Percentiles rank a stretch among this genome's conserved stretches.
These are phyloP conservation scores for Fraxinus americana DNA, from an alignment of 257 asterid genomes.

Conservation along the genomic window DNA sequence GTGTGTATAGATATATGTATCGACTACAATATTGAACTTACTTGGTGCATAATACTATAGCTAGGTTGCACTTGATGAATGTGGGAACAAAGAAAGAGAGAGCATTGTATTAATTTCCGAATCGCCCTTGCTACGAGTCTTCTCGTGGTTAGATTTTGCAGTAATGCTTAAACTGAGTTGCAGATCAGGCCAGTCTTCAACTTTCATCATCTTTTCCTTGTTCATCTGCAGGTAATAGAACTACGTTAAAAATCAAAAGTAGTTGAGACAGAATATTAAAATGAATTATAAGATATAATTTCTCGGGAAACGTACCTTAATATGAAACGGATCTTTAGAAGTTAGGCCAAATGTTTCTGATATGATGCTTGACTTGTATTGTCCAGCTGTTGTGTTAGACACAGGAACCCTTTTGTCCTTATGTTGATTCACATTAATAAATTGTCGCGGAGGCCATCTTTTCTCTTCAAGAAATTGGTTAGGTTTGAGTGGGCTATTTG, in stretches of 20 bases:
- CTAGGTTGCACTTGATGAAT: conserved; percentile 30
- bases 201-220: conserved; percentile 29
- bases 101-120: conserved; percentile 72
- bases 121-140: conserved; percentile 35
- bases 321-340: conserved; percentile 29
- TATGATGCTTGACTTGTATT: conserved; percentile 22
- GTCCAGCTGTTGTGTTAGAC: conserved; percentile 28
- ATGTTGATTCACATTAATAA: conserved; percentile 31
- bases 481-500: conserved; percentile 41
- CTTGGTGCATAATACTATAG: neutral
- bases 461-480: conserved; percentile 59
- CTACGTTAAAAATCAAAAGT: neutral
- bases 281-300: too few species aligned
- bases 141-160: conserved; percentile 23
- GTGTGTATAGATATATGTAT: neutral
- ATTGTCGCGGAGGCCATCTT: conserved; percentile 59
- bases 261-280: neutral
- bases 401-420: conserved; percentile 35
- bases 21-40: neutral
- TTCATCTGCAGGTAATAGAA: conserved; percentile 40
- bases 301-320: conserved; percentile 35
- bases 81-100: conserved; percentile 60
- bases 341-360: conserved; percentile 19
- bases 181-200: conserved; percentile 47
- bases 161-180: conserved; percentile 59